Conservation (phyloP, 805 yeast genomes). For the Wickerhamomyces rabaulensis region DNA sequence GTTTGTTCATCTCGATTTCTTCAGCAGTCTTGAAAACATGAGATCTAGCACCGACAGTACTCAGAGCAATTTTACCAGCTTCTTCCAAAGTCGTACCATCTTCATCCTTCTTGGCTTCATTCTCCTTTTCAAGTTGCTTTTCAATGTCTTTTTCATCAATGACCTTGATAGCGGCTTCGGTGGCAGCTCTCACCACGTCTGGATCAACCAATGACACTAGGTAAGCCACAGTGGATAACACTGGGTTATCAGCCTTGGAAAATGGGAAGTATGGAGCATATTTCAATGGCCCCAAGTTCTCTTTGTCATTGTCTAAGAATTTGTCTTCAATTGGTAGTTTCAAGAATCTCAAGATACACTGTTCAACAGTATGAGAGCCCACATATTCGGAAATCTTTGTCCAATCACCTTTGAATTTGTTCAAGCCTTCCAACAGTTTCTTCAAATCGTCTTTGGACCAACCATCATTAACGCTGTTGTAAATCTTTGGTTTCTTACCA, state of each 20-base stretch:
- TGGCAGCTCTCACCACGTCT: slow-evolving; percentile 78
- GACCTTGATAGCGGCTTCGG: slow-evolving; percentile 48
- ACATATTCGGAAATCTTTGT: slow-evolving; percentile 61
- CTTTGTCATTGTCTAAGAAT: slow-evolving; percentile 40
- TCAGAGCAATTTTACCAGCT: slow-evolving; percentile 66
- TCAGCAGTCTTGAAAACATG: slow-evolving; percentile 76
- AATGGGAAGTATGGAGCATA: slow-evolving; percentile 83
- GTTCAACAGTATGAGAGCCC: slow-evolving; percentile 67
- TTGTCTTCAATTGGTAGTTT: slow-evolving; percentile 79
- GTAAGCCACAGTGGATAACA: slow-evolving; percentile 87
- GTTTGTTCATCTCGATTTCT: slow-evolving; percentile 67
- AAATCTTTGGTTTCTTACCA: slow-evolving; percentile 32
- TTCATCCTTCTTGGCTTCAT: slow-evolving; percentile 13
- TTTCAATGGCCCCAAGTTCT: slow-evolving; percentile 62
- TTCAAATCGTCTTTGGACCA: slow-evolving; percentile 71
- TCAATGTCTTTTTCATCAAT: slow-evolving; percentile 21
- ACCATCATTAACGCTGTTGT: slow-evolving; percentile 33
- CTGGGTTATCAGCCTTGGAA: slow-evolving; percentile 85
- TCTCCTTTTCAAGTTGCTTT: slow-evolving; percentile 13
- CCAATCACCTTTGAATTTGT: slow-evolving; percentile 72
- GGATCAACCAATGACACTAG: slow-evolving; percentile 82
- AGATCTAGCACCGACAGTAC: slow-evolving; percentile 72
- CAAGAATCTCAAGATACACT: slow-evolving; percentile 75
- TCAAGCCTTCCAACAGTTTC: slow-evolving; percentile 56
- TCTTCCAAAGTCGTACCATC: slow-evolving; percentile 36